Conservation (phyloP, 345 rosid species). For the Diplotaxis tenuifolia region DNA sequence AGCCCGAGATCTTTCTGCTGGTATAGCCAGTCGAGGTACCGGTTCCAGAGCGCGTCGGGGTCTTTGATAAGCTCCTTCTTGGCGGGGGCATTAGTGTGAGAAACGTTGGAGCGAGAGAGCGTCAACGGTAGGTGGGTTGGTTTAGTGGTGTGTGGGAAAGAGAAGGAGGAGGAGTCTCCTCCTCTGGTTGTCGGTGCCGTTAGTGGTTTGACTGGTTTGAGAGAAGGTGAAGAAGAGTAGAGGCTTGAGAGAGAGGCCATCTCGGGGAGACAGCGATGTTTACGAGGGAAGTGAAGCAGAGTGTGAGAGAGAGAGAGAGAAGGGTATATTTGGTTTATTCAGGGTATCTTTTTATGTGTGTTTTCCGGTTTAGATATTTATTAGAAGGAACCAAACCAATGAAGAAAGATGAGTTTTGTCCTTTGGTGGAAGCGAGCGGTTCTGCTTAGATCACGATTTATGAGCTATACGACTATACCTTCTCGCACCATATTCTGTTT, state of each 20-base stretch:
- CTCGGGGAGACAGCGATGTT: slow-evolving; percentile 32
- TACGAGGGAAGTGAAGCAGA: slow-evolving; percentile 22
- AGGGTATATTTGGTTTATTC: neutral
- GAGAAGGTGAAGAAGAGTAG: slow-evolving; percentile 47
- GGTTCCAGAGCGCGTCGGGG: slow-evolving; percentile 60
- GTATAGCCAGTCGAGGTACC: slow-evolving; percentile 91
- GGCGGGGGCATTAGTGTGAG: slow-evolving; percentile 37
- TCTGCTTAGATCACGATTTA: slow-evolving; percentile 28
- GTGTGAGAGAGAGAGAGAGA: slow-evolving; percentile 12
- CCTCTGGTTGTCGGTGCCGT: slow-evolving; percentile 26
- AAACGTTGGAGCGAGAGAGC: slow-evolving; percentile 43
- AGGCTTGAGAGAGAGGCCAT: slow-evolving; percentile 54
- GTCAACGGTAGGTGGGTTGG: slow-evolving; percentile 28
- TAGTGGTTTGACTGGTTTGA: slow-evolving; percentile 32
- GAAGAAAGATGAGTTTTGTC: slow-evolving; percentile 30
- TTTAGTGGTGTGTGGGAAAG: slow-evolving; percentile 42
- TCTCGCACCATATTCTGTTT: slow-evolving; percentile 16
- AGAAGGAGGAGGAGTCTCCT: slow-evolving; percentile 39
- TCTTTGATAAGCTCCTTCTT: slow-evolving; percentile 63
- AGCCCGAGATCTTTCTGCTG: slow-evolving; percentile 90
- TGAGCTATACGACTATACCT: neutral
- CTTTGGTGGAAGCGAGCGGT: slow-evolving; percentile 31
- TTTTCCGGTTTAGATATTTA: slow-evolving; percentile 18
- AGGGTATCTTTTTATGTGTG: neutral
- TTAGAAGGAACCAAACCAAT: slow-evolving; percentile 26